These are phyloP conservation scores for Sequoia sempervirens DNA, from an alignment of 75 land plant species.

Conservation along the genomic window DNA sequence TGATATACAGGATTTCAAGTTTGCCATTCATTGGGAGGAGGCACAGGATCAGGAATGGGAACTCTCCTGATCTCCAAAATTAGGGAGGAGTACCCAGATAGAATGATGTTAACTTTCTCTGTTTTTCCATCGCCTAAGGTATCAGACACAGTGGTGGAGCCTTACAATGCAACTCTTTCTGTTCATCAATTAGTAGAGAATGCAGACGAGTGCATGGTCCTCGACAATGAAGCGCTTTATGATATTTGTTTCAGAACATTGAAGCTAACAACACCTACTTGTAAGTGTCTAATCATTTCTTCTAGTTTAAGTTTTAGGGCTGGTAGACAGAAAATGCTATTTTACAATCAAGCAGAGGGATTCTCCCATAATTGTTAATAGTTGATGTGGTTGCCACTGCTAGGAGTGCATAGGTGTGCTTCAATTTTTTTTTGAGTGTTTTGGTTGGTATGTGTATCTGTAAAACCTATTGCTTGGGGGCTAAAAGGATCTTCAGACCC, in stretches of 20 bases:
- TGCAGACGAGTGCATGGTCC: conserved; percentile 72
- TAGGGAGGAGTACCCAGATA: conserved; percentile 60
- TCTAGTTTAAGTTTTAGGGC: neutral
- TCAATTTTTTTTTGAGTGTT: neutral
- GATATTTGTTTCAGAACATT: conserved; percentile 59
- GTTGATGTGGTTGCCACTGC: neutral
- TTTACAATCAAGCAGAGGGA: neutral
- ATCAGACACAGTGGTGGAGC: conserved; percentile 75
- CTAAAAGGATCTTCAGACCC: neutral
- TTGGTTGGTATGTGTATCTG: neutral
- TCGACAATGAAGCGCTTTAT: conserved; percentile 71
- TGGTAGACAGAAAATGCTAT: neutral
- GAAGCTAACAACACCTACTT: conserved; percentile 60
- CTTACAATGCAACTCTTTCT: conserved; percentile 73
- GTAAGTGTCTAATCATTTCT: conserved; percentile 15
- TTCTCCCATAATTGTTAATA: neutral
- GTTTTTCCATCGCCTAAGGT: conserved; percentile 76
- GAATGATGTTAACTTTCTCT: conserved; percentile 81
- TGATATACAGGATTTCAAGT: conserved; percentile 55
- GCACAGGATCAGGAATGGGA: conserved; percentile 62
- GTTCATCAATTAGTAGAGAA: conserved; percentile 76
- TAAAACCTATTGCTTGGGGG: neutral
- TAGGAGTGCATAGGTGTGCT: neutral
- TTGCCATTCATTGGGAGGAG: conserved; percentile 69
- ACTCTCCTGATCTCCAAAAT: conserved; percentile 61